Evolutionary conservation across 345 rosid genomes (phyloP).

Genomic region (Pistacia vera): DNA sequence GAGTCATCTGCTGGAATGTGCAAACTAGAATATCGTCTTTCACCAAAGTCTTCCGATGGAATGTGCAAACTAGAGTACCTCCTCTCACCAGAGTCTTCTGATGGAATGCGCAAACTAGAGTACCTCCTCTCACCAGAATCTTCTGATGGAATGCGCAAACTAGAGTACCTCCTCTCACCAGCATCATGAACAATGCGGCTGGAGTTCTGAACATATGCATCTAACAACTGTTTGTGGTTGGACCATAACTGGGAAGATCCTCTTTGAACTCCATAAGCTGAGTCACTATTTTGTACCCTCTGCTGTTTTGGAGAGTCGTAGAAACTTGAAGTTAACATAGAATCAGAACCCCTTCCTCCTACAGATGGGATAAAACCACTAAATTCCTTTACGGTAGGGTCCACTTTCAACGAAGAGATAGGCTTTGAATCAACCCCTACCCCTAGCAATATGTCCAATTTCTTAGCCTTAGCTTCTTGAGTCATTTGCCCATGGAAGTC

Average conservation of each 20-base stretch:
- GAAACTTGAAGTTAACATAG: conserved; percentile 44
- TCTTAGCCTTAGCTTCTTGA: conserved; percentile 66
- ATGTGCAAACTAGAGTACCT: conserved; percentile 68
- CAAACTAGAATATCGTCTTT: conserved; percentile 40
- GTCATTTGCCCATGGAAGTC: conserved; percentile 79
- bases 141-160: conserved; percentile 50
- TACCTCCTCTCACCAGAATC: conserved; percentile 69
- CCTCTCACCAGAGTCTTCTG: conserved; percentile 49
- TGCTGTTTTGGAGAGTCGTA: conserved; percentile 64
- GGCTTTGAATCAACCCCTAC: conserved; percentile 45
- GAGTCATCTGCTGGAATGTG: conserved; percentile 45
- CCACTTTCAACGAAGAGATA: conserved; percentile 36
- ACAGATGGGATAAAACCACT: conserved; percentile 49
- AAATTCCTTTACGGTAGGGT: conserved; percentile 47
- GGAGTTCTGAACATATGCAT: conserved; percentile 58
- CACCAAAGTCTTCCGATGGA: conserved; percentile 23
- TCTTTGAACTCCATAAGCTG: conserved; percentile 57
- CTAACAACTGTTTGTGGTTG: conserved; percentile 53
- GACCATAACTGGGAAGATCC: conserved; percentile 61
- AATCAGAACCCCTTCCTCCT: conserved; percentile 63
- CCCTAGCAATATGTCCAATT: conserved; percentile 55
- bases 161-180: conserved; percentile 74
- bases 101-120: conserved; percentile 64
- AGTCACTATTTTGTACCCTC: conserved; percentile 58
- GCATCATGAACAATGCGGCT: conserved; percentile 43